phyloP scores from a whole-genome alignment of 345 rosid species.

The Euclidium syriacum region DNA sequence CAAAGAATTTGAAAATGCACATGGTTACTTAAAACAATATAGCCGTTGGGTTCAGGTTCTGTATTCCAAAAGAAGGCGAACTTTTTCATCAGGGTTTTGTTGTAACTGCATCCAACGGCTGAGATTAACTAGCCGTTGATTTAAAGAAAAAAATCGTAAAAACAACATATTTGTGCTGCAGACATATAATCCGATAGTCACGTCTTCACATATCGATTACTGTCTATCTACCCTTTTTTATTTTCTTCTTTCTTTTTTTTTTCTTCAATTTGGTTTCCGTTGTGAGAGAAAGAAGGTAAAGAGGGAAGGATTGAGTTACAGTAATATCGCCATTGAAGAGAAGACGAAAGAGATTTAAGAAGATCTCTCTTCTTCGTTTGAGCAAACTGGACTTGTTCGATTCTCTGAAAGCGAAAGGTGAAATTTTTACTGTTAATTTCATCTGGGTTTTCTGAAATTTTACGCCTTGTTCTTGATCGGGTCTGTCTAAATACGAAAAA shows the following conservation, averaged over 20 bases:
- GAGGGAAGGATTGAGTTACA: no score
- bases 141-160: slow-evolving; percentile 16
- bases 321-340: no score
- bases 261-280: background rate
- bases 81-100: slow-evolving; percentile 20
- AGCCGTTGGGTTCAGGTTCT: slow-evolving; percentile 42
- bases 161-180: slow-evolving; percentile 12
- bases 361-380: no score
- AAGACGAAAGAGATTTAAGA: no score
- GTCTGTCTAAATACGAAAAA: slow-evolving; percentile 4
- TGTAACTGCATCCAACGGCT: slow-evolving; percentile 49
- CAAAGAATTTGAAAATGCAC: slow-evolving; percentile 36
- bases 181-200: slow-evolving; percentile 63
- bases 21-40: slow-evolving; percentile 20
- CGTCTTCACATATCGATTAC: slow-evolving; percentile 29
- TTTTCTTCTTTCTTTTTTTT: background rate
- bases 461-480: slow-evolving; percentile 30
- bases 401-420: slow-evolving; percentile 20
- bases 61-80: slow-evolving; percentile 20
- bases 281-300: slow-evolving; percentile 11
- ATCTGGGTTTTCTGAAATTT: slow-evolving; percentile 26
- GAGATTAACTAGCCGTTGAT: slow-evolving; percentile 63
- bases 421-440: background rate
- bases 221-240: background rate
- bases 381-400: background rate